phyloP scores from a whole-genome alignment of 2,329 filamentous ascomycete genomes.

The Ophiostoma fasciatum region DNA sequence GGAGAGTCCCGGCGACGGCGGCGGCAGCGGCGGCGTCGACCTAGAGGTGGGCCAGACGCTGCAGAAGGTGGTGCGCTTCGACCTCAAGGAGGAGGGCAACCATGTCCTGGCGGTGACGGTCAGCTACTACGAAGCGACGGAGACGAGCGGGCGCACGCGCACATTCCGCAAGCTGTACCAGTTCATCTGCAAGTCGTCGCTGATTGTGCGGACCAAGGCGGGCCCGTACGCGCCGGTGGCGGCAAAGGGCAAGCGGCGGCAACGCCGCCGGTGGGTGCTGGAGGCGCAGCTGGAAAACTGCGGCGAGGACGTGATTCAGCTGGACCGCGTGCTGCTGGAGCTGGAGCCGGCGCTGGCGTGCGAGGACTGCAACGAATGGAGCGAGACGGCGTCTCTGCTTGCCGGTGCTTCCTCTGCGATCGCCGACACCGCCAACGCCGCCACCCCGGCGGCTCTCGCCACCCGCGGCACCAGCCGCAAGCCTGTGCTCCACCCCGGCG shows the following conservation, averaged over 20 bases:
- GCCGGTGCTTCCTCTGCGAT: no score
- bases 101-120: slow-evolving; percentile 90
- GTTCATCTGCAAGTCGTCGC: slow-evolving; percentile 79
- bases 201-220: slow-evolving; percentile 84
- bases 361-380: slow-evolving; percentile 33
- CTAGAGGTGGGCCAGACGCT: slow-evolving; percentile 51
- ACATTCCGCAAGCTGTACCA: slow-evolving; percentile 95
- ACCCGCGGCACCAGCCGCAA: slow-evolving; percentile 17
- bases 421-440: background rate
- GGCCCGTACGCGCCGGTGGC: slow-evolving; percentile 37
- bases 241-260: slow-evolving; percentile 18
- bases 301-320: slow-evolving; percentile 64
- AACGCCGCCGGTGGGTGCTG: slow-evolving; percentile 48
- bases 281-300: slow-evolving; percentile 96
- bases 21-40: slow-evolving; percentile 22
- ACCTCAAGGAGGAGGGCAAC: slow-evolving; percentile 85
- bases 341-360: slow-evolving; percentile 35
- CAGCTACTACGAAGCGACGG: slow-evolving; percentile 78
- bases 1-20: slow-evolving; percentile 8
- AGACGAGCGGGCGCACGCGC: slow-evolving; percentile 54
- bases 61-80: slow-evolving; percentile 71
- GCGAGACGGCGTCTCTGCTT: background rate
- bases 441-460: no score
- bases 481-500: slow-evolving; percentile 45
- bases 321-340: slow-evolving; percentile 51